Evolutionary conservation across 2,329 filamentous ascomycete species (phyloP), one percentile per base, ranked within the genome.

Genomic region (Rhytidhysteron rufulum): DNA sequence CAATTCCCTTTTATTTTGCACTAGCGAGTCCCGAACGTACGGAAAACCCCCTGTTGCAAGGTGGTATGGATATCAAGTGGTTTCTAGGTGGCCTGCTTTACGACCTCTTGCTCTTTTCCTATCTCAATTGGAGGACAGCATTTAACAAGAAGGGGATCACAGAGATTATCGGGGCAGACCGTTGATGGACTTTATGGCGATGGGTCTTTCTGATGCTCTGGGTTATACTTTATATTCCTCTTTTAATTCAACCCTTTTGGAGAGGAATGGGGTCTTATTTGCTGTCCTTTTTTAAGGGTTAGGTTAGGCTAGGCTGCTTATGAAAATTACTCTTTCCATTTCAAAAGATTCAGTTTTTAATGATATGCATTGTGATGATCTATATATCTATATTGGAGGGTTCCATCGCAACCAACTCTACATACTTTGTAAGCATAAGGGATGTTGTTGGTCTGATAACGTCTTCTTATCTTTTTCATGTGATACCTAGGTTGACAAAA

Each of bases 21-120:
- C 24, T 13, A 27, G 24, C 24, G 24, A 27, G 13, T 27, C 13
- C 24, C 24, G 13, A 27, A 27, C 13, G 24, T 27, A 27, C 24
- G 24, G 24, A 27, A 27, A 27, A 27, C 24, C 24, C 24, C 24
- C 24, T 27, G 13, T 27, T 7, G 24, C 24, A 13, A 13, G 24
- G 24, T 8, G 13, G 24, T 7, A 27, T 27, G 24, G 37, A 43
- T 27, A 31, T 8, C 2, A 18, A 13, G 20, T 16, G 18, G 21
- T 16, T 18, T 22, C 20, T 43, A 27, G 24, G 8, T 13, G 13
- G 24, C 13, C 24, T 27, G n/a, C n/a, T 27, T 27, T 27, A 27
- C 24, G 8, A 37, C 53, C 47, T 56, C 42, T 73, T 29, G 25
- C 25, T 9, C n/a, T n/a, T n/a, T n/a, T n/a, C n/a, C n/a, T n/a